phyloP scores from a whole-genome alignment of 345 rosid species.

The Dipteronia dyeriana region DNA sequence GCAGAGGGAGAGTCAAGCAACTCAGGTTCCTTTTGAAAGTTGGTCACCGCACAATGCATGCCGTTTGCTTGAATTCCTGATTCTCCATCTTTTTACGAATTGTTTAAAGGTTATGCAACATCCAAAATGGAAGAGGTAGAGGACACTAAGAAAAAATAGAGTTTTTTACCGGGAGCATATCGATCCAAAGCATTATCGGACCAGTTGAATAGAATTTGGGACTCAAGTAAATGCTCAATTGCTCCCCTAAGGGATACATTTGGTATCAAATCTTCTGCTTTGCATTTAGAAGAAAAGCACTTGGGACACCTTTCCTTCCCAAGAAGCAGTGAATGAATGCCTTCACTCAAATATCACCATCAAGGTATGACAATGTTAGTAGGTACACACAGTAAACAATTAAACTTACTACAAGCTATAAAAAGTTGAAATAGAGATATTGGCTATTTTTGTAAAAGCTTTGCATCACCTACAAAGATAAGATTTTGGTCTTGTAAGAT shows the following conservation, averaged over 20 bases:
- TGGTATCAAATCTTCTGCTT: constrained; percentile 48
- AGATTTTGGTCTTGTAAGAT: neutral
- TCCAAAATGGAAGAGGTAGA: neutral
- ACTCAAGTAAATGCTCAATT: constrained; percentile 39
- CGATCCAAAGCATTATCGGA: constrained; percentile 29
- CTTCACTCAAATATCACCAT: constrained; percentile 27
- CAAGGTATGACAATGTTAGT: constrained; percentile 5
- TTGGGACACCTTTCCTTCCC: constrained; percentile 52
- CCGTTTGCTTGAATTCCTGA: constrained; percentile 56
- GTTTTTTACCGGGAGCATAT: constrained; percentile 44
- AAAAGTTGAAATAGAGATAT: neutral
- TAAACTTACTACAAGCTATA: neutral
- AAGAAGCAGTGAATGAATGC: constrained; percentile 38
- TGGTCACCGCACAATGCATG: constrained; percentile 32
- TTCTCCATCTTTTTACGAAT: constrained; percentile 45
- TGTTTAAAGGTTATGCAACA: neutral
- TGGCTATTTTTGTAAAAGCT: too few species aligned
- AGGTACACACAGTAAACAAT: constrained; percentile 13
- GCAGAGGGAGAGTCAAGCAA: constrained; percentile 30
- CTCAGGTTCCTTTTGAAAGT: constrained; percentile 28
- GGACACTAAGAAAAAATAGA: neutral
- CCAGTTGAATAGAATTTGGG: constrained; percentile 30
- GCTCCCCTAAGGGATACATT: constrained; percentile 55
- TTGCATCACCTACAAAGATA: neutral
- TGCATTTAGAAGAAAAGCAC: constrained; percentile 41